phyloP scores from a whole-genome alignment of 305 asterid genomes.

The Fraxinus platypoda region DNA sequence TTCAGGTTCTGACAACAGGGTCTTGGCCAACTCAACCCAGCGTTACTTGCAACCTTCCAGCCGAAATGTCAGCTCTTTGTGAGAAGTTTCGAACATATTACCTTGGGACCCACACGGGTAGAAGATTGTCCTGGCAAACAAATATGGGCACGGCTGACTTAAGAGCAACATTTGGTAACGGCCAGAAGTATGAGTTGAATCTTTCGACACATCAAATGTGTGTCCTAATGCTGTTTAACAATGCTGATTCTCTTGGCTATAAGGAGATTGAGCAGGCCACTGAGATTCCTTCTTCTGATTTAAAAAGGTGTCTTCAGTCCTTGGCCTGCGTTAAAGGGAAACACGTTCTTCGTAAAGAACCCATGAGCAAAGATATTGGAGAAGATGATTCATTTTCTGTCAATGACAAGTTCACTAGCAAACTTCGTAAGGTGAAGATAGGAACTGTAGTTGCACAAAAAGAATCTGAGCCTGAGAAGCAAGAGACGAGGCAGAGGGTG shows the following conservation, averaged over 20 bases:
- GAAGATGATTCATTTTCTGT: conserved; percentile 43
- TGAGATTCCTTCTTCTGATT: conserved; percentile 42
- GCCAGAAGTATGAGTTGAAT: conserved; percentile 44
- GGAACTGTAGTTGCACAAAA: conserved; percentile 55
- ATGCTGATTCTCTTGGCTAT: conserved; percentile 34
- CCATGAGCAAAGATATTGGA: conserved; percentile 57
- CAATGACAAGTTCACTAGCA: conserved; percentile 48
- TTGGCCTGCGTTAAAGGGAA: conserved; percentile 54
- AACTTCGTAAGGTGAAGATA: conserved; percentile 46
- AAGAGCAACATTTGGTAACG: conserved; percentile 41
- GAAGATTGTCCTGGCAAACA: conserved; percentile 52
- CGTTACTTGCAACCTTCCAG: conserved; percentile 47
- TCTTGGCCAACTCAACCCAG: conserved; percentile 58
- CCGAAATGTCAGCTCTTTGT: conserved; percentile 40
- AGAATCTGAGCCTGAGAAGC: conserved; percentile 58
- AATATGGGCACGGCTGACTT: conserved; percentile 54
- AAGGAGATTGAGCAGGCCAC: conserved; percentile 54
- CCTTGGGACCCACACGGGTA: conserved; percentile 53
- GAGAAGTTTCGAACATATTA: conserved; percentile 51
- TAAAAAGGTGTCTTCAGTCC: conserved; percentile 52
- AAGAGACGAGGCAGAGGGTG: conserved; percentile 56
- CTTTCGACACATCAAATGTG: conserved; percentile 60
- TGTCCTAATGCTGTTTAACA: conserved; percentile 51
- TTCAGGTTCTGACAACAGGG: conserved; percentile 57
- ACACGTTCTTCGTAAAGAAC: conserved; percentile 48